These are phyloP conservation scores for Aspergillus steynii DNA, from an alignment of 495 filamentous ascomycete genomes.

Conservation along the genomic window DNA sequence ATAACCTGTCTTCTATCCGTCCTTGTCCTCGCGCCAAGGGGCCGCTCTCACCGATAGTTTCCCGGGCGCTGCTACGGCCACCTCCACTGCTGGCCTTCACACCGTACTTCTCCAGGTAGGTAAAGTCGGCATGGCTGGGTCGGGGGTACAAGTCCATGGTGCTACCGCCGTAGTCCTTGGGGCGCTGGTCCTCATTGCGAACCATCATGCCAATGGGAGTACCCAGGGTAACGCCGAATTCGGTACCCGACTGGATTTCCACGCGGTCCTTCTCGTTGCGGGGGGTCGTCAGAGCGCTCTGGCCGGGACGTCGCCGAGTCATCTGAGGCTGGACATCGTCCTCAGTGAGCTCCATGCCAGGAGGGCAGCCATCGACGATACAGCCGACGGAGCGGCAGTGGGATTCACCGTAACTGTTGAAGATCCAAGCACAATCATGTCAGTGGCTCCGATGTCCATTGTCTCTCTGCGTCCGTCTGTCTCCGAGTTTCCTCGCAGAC, in stretches of 20 bases:
- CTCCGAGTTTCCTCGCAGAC: not conserved
- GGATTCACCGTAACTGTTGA: slow-evolving; percentile 78
- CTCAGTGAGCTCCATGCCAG: slow-evolving; percentile 86
- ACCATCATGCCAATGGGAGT: slow-evolving; percentile 90
- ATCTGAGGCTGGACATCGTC: slow-evolving; percentile 93
- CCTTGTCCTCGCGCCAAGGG: not conserved
- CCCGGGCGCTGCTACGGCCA: slow-evolving; percentile 86
- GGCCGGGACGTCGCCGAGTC: slow-evolving; percentile 86
- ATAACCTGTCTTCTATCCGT: slow-evolving; percentile 20
- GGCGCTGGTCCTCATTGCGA: slow-evolving; percentile 88
- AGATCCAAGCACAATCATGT: not conserved
- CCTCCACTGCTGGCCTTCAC: slow-evolving; percentile 92
- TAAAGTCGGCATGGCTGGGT: slow-evolving; percentile 94
- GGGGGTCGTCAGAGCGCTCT: slow-evolving; percentile 87
- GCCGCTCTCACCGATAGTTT: slow-evolving; percentile 74
- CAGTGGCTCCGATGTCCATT: not conserved
- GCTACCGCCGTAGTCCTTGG: slow-evolving; percentile 86
- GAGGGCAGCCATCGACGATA: slow-evolving; percentile 86
- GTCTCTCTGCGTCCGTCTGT: not conserved
- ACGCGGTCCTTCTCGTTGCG: slow-evolving; percentile 91
- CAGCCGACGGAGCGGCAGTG: slow-evolving; percentile 90
- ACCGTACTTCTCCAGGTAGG: slow-evolving; percentile 96
- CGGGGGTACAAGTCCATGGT: slow-evolving; percentile 93
- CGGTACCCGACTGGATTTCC: slow-evolving; percentile 90
- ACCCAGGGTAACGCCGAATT: slow-evolving; percentile 88